phyloP scores from a whole-genome alignment of 1,284 basidiomycete species.

The Malassezia sympodialis region DNA sequence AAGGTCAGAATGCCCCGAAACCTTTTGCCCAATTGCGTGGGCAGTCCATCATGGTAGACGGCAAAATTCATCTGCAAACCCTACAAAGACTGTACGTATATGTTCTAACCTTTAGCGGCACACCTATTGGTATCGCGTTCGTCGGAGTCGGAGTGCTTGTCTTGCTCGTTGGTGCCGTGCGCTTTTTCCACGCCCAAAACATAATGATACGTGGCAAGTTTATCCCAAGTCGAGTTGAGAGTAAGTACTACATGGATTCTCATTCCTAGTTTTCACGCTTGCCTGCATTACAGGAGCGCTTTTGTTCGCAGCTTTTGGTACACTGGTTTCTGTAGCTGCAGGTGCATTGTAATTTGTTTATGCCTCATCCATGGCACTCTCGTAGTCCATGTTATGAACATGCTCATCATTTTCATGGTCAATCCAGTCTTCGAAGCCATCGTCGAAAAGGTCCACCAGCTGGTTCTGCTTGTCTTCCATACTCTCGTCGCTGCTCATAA shows the following conservation, averaged over 20 bases:
- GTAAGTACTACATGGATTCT: constrained; percentile 21
- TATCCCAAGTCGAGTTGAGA: constrained; percentile 27
- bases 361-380: not conserved
- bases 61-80: not conserved
- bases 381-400: constrained; percentile 17
- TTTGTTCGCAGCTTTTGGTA: constrained; percentile 8
- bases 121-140: constrained; percentile 34
- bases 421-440: constrained; percentile 49
- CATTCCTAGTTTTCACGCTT: constrained; percentile 3
- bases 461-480: constrained; percentile 31
- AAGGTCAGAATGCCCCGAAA: not conserved
- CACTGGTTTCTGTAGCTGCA: constrained; percentile 10
- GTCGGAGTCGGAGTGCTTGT: constrained; percentile 32
- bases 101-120: constrained; percentile 17
- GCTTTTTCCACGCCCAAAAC: constrained; percentile 34
- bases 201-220: constrained; percentile 28
- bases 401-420: constrained; percentile 36
- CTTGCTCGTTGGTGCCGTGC: constrained; percentile 21
- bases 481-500: constrained; percentile 45
- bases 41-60: not conserved
- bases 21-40: not conserved
- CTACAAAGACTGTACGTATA: constrained; percentile 1
- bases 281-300: constrained; percentile 6
- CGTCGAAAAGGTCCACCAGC: constrained; percentile 48
- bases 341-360: constrained; percentile 7